Conservation (phyloP, 1,139 yeast species). For the Candida sp. region DNA sequence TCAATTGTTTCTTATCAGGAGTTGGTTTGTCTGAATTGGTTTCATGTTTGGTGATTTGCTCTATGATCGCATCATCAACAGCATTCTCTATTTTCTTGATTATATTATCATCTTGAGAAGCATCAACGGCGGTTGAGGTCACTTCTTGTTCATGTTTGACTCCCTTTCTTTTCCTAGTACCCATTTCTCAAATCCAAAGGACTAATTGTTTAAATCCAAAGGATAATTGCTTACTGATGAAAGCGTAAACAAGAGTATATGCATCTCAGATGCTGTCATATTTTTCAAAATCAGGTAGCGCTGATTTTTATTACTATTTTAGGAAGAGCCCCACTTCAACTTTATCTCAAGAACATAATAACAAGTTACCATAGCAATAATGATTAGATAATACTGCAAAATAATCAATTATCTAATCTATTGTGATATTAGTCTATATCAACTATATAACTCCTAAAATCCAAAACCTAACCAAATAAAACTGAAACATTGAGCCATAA, state of each 20-base stretch:
- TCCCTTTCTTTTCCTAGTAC: background rate
- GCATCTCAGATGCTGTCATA: background rate
- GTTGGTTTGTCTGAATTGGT: background rate
- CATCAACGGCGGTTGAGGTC: background rate
- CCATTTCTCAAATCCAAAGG: no score
- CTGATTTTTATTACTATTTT: background rate
- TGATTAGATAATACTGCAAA: no score
- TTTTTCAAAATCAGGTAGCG: no score
- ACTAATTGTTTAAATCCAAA: no score
- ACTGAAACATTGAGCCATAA: no score
- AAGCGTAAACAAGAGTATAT: no score
- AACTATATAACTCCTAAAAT: background rate
- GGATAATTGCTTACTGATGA: no score
- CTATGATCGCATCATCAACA: background rate
- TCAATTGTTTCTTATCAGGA: slow-evolving; percentile 7
- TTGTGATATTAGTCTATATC: background rate
- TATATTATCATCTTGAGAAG: background rate
- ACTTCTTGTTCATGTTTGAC: background rate
- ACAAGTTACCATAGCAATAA: no score
- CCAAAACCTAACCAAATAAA: no score
- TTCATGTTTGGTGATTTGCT: background rate
- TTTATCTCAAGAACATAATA: no score
- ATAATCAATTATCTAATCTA: no score
- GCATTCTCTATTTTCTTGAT: background rate
- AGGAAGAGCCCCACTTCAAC: background rate